A percentile compares a stretch with the other conserved stretches of the same genome.
phyloP scores from a whole-genome alignment of 225 moss, liverwort and hornwort genomes.

The Pseudoscleropodium purum region DNA sequence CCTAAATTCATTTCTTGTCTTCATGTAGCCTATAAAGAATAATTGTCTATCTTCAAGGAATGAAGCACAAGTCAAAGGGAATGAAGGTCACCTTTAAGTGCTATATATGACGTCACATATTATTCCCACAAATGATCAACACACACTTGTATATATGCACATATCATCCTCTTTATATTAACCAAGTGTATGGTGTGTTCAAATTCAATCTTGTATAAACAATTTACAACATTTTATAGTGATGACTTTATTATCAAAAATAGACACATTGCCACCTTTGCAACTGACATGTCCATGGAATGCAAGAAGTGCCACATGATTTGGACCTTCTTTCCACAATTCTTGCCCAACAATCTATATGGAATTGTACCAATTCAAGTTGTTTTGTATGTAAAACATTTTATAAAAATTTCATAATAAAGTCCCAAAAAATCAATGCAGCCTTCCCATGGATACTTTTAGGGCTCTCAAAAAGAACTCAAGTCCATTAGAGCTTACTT shows the following conservation, averaged over 20 bases:
- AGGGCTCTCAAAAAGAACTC: neutral
- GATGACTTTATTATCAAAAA: neutral
- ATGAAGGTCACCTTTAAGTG: neutral
- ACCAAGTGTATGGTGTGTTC: accelerated
- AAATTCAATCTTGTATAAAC: neutral
- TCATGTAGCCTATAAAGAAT: too few species aligned
- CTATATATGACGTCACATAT: neutral
- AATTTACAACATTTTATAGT: neutral
- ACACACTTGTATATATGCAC: accelerated
- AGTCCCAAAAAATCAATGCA: neutral
- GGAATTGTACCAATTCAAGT: accelerated
- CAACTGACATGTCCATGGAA: neutral
- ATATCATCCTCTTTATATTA: neutral
- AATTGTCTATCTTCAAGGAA: accelerated
- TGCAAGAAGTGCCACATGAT: neutral
- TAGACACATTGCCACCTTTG: accelerated
- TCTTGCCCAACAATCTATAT: too few species aligned
- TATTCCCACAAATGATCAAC: accelerated
- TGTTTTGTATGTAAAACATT: neutral
- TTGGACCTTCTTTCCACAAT: neutral
- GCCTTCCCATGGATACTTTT: neutral
- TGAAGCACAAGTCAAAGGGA: neutral
- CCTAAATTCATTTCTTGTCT: neutral
- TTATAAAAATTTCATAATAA: neutral
- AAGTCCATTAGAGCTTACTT: too few species aligned